Evolutionary conservation across 305 asterid species (phyloP).

Genomic region (Solanum hybrid): DNA sequence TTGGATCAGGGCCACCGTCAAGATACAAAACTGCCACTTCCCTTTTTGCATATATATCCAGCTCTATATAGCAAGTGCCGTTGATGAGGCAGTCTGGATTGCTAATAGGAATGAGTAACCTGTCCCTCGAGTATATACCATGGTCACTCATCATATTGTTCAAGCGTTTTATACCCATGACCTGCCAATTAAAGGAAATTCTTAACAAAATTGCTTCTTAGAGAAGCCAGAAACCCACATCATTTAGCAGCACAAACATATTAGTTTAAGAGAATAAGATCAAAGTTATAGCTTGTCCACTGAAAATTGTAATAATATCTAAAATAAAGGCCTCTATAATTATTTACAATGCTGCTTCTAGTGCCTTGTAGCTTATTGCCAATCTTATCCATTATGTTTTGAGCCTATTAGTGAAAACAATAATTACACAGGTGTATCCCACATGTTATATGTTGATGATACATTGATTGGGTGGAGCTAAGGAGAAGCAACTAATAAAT

Average conservation of each 20-base stretch:
- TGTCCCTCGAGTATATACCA: constrained; percentile 88
- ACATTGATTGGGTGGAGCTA: neutral
- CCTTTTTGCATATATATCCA: constrained; percentile 72
- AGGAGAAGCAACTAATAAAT: neutral
- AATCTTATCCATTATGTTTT: neutral
- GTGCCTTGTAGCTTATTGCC: neutral
- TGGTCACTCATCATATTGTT: constrained; percentile 98
- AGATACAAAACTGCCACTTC: constrained; percentile 86
- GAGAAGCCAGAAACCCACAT: neutral
- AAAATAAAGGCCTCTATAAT: neutral
- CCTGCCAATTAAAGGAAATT: constrained; percentile 28
- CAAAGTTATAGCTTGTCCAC: neutral
- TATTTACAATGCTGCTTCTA: neutral
- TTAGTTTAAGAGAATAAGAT: neutral
- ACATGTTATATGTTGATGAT: neutral
- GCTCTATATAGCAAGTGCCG: constrained; percentile 74
- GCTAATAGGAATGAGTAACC: constrained; percentile 73
- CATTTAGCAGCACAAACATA: neutral
- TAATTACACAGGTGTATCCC: neutral
- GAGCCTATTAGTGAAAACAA: neutral
- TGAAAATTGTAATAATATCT: neutral
- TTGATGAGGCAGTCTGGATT: constrained; percentile 53
- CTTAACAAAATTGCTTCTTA: neutral
- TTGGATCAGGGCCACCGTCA: constrained; percentile 55
- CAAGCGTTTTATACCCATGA: constrained; percentile 71